Conservation (phyloP, 1,284 basidiomycete genomes). For the Cutaneotrichosporon sp. region DNA sequence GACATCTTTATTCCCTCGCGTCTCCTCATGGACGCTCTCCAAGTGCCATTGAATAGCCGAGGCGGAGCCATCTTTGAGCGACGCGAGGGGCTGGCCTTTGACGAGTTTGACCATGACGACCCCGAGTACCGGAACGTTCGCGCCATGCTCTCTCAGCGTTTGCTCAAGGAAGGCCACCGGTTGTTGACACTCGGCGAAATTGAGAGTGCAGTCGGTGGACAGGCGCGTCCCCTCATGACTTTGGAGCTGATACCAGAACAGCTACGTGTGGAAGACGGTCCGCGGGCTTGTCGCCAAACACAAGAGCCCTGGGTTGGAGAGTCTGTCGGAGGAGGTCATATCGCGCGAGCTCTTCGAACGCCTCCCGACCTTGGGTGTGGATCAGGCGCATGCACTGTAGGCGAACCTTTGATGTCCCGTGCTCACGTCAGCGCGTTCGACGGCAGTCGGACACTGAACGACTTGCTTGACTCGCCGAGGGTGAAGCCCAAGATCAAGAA, state of each 20-base stretch:
- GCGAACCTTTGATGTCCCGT: neutral
- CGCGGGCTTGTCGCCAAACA: neutral
- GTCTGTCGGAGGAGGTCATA: neutral
- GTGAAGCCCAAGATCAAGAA: neutral
- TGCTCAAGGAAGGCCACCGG: neutral
- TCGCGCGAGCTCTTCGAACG: neutral
- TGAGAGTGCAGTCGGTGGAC: neutral
- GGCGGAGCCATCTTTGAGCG: neutral
- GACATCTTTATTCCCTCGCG: neutral
- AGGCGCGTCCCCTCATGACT: neutral
- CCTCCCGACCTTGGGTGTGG: neutral
- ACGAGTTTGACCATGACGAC: neutral
- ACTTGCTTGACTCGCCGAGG: neutral
- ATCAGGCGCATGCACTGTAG: neutral
- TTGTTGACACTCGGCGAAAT: neutral
- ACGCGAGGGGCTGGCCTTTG: neutral
- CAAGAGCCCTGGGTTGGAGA: neutral
- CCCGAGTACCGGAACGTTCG: neutral
- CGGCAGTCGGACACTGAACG: neutral
- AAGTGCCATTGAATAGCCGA: neutral
- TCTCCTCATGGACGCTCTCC: conserved; percentile 1
- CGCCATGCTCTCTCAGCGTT: neutral
- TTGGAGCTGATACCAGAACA: neutral
- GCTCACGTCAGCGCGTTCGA: neutral
- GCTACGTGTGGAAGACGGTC: conserved; percentile 3